Base-by-base conservation (phyloP, 2,329 filamentous ascomycete species). In the Alternaria ethzedia region DNA sequence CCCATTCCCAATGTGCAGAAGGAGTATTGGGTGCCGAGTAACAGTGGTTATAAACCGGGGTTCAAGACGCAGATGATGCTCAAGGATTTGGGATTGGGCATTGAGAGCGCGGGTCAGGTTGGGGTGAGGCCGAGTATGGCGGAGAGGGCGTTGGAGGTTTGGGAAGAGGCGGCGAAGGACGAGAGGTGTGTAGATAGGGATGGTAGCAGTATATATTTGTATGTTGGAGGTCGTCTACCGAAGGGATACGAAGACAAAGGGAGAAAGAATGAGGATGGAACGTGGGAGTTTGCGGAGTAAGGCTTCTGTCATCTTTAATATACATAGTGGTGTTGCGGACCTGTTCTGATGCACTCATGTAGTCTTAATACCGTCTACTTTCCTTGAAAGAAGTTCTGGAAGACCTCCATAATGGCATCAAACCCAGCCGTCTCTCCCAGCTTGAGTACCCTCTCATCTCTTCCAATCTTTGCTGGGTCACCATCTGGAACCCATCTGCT, bases 41-140 rank as follows among this genome's bases (percentile, higher is more conserved):
- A 72, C n/a, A 76, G 66, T 43, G 75, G 75, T 11, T 78, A 78
- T 58, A 72, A 65, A 46, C 74, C 75, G 1, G 75, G 75, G 2
- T 77, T 77, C 56, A 77, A 75, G 62, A 76, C 75, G 51, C 74
- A 77, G 63, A 78, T 78, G 75, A 75, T 78, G 75, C 57, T 76
- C 1, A 78, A 78, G 52, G 76, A 78, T 61, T 21, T 78, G 36
- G 73, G 72, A 2, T 54, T 78, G 32, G 75, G 73, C 2, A 72
- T 78, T 28, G 71, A 77, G 47, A 63, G 65, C 13, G 75, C 68
- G 41, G 73, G 68, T 28, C 67, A 74, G 59, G 70, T 77, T 8
- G 71, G 74, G 2, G 64, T 75, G 1, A 63, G 51, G 44, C 73
- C 74, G 10, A 54, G 51, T 21, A 78, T 77, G 71, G 76, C 72